Conservation (phyloP, 345 rosid genomes). For the Eucalyptus erythrocorys region DNA sequence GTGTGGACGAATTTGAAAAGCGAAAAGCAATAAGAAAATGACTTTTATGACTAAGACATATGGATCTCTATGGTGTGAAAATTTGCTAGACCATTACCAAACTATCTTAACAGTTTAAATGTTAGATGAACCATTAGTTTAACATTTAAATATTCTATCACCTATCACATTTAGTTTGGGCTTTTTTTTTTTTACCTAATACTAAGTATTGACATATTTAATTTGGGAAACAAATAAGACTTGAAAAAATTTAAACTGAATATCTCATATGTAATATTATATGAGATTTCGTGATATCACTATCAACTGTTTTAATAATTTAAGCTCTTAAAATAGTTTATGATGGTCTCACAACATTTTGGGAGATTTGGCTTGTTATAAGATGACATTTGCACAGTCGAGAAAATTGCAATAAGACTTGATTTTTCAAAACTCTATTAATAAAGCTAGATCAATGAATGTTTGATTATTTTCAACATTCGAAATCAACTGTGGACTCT, state of each 20-base stretch:
- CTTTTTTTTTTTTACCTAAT: too few relatives aligned
- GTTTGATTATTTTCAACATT: not conserved
- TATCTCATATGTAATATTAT: accelerated
- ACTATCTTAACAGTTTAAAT: too few relatives aligned
- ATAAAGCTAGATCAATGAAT: too few relatives aligned
- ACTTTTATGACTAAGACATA: not conserved
- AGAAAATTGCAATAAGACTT: not conserved
- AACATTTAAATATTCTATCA: too few relatives aligned
- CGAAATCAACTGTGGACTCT: too few relatives aligned
- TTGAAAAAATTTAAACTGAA: too few relatives aligned
- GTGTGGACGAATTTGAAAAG: not conserved
- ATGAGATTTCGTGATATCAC: too few relatives aligned
- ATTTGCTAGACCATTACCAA: not conserved
- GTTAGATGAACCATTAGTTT: not conserved
- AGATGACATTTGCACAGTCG: not conserved
- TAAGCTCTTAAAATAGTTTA: accelerated
- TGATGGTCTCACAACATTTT: not conserved
- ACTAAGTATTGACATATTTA: too few relatives aligned
- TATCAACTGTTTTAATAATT: accelerated
- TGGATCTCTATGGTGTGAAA: not conserved
- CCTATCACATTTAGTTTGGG: accelerated
- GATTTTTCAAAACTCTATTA: accelerated
- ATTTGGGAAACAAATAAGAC: too few relatives aligned
- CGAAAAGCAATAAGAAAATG: not conserved
- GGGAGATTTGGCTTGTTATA: not conserved